phyloP scores from a whole-genome alignment of 352 stramenopile species.

The Pythium plurisporium region DNA sequence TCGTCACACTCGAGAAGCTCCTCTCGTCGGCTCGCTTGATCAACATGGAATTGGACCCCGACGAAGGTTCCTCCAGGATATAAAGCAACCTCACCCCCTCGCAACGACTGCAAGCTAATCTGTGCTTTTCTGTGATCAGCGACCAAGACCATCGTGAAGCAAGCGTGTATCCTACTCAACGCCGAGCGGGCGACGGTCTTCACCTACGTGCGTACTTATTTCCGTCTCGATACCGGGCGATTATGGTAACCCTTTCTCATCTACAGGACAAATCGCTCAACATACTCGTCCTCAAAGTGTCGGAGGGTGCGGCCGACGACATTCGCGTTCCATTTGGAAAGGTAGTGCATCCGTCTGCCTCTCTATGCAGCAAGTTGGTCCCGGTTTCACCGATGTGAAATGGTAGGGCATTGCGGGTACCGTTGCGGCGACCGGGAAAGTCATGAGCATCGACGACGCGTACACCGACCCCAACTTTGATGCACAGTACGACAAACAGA shows the following conservation, averaged over 20 bases:
- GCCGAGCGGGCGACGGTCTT: conserved; percentile 89
- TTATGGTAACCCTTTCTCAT: background rate
- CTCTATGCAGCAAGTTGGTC: background rate
- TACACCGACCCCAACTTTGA: conserved; percentile 94
- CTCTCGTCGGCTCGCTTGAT: conserved; percentile 78
- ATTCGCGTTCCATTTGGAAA: conserved; percentile 82
- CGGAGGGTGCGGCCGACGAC: conserved; percentile 79
- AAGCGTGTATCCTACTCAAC: conserved; percentile 84
- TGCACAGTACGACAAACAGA: conserved; percentile 87
- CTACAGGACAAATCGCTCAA: conserved; percentile 62
- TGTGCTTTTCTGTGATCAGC: conserved; percentile 28
- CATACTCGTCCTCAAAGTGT: conserved; percentile 83
- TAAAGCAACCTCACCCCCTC: no score
- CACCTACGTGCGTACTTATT: conserved; percentile 59
- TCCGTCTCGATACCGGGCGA: no score
- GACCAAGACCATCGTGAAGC: conserved; percentile 82
- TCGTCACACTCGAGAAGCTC: conserved; percentile 71
- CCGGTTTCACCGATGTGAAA: background rate
- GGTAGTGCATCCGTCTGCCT: conserved; percentile 18
- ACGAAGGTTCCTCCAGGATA: conserved; percentile 59
- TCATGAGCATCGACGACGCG: conserved; percentile 89
- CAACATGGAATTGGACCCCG: conserved; percentile 68
- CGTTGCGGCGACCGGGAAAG: conserved; percentile 71
- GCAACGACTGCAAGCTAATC: no score
- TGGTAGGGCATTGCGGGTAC: conserved; percentile 85